These are phyloP conservation scores for Hygrocybe punicea DNA, from an alignment of 768 basidiomycete genomes.

Conservation along the genomic window DNA sequence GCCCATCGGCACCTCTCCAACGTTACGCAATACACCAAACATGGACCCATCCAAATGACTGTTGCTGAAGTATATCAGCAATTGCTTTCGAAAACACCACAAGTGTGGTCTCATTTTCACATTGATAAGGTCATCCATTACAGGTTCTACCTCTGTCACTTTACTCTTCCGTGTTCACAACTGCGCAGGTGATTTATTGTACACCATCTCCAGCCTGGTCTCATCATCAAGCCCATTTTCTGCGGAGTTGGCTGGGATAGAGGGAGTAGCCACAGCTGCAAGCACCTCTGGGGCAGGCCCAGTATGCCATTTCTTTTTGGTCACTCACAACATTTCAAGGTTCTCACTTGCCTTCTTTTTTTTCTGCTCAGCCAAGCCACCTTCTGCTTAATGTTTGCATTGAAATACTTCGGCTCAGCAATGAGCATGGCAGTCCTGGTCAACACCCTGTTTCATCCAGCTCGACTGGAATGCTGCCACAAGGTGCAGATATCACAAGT, in stretches of 20 bases:
- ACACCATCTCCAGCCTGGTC: no score
- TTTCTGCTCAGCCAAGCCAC: background rate
- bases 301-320: background rate
- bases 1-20: no score
- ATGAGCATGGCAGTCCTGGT: conserved; percentile 24
- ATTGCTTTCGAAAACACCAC: conserved; percentile 17
- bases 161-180: no score
- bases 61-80: conserved; percentile 21
- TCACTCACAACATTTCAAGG: background rate
- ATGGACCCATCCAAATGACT: conserved; percentile 18
- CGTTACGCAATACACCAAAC: background rate
- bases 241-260: no score
- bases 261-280: no score
- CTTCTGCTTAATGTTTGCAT: conserved; percentile 15
- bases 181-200: no score
- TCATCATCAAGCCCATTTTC: no score
- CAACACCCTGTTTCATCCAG: conserved; percentile 11
- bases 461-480: conserved; percentile 36
- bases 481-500: conserved; percentile 24
- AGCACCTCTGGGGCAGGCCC: no score
- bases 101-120: background rate
- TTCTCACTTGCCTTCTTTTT: background rate
- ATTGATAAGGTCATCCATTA: conserved; percentile 29
- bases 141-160: no score
- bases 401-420: conserved; percentile 27